Evolutionary conservation across 1,284 basidiomycete genomes (phyloP), one percentile per base, ranked within the genome.

Genomic region (Rhizopogon parksii): DNA sequence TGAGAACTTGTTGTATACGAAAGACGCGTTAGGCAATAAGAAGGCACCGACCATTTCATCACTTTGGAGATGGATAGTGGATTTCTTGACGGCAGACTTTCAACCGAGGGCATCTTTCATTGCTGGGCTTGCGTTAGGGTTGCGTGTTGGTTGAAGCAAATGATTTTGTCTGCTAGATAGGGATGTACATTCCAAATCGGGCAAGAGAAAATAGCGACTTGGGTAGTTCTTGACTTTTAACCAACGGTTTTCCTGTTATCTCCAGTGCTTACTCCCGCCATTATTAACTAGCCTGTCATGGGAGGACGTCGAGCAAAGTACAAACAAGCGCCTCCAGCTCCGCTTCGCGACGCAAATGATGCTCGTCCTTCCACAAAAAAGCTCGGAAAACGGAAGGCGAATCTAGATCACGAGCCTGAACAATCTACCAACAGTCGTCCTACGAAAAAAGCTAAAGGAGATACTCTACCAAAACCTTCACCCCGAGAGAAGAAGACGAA

Each of bases 21-120:
- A 69, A 19, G 83, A 89, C 43, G 70, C 73, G 17, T 68, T 60
- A 51, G 88, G 77, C 9, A 65, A 64, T 25, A 74, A 64, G 55
- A 72, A 63, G 49, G 72, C 86, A 6, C 86, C 89, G 0, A 88
- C 79, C 6, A 67, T 86, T 52, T 68, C 66, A 32, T 80, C 83
- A 3, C 65, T 89, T 36, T 91, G 86, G 78, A 77, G 69, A 42
- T 83, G 86, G 79, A 62, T 88, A 24, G 72, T 92, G 35, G 75
- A 93, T 68, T 97, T 97, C 73, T 72, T 97, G 63, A 91, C 90
- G 0, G 88, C 91, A 21, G 90, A 96, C 68, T 97, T 97, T 73
- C 94, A 94, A 64, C 88, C 82, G 14, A 71, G 88, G 52, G 88
- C 87, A 3, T 80, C 84, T 5, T 91, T 91, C 65, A 58, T 87